Percentiles rank a stretch among this genome's conserved stretches.
Conservation (phyloP, 768 basidiomycete genomes). For the Kwoniella heveanensis region DNA sequence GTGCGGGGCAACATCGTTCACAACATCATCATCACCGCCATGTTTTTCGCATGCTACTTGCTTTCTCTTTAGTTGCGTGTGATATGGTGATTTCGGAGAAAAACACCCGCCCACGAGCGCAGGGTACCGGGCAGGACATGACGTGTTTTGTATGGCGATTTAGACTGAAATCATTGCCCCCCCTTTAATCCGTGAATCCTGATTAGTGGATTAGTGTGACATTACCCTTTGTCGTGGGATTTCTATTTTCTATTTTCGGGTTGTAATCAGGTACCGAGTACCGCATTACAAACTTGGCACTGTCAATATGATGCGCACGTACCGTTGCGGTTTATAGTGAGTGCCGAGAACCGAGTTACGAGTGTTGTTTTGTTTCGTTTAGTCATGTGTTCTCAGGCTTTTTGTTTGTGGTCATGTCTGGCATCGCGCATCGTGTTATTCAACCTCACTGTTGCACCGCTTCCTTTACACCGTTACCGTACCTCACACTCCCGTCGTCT, state of each 20-base stretch:
- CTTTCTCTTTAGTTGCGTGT: background rate
- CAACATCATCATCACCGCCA: too few relatives aligned
- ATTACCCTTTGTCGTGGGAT: background rate
- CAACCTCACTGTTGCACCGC: background rate
- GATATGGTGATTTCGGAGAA: background rate
- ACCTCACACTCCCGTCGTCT: too few relatives aligned
- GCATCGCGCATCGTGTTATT: too few relatives aligned
- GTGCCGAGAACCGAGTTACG: too few relatives aligned
- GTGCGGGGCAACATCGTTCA: background rate
- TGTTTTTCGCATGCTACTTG: slow-evolving; percentile 1
- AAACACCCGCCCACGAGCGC: too few relatives aligned
- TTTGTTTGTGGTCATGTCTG: background rate
- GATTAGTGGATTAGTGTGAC: too few relatives aligned
- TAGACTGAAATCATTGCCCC: too few relatives aligned
- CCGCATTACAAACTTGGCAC: slow-evolving; percentile 2
- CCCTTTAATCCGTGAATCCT: background rate
- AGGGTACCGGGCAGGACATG: background rate
- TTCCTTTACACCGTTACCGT: too few relatives aligned
- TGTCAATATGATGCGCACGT: background rate
- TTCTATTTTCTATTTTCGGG: background rate
- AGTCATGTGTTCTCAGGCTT: background rate
- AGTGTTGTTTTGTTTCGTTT: background rate
- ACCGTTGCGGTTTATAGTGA: background rate
- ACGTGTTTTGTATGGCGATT: background rate
- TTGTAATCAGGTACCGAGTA: slow-evolving; percentile 3